A percentile compares a stretch with the other conserved stretches of the same genome.
Conservation (phyloP, 306 rosid species). For the Myrica gale region DNA sequence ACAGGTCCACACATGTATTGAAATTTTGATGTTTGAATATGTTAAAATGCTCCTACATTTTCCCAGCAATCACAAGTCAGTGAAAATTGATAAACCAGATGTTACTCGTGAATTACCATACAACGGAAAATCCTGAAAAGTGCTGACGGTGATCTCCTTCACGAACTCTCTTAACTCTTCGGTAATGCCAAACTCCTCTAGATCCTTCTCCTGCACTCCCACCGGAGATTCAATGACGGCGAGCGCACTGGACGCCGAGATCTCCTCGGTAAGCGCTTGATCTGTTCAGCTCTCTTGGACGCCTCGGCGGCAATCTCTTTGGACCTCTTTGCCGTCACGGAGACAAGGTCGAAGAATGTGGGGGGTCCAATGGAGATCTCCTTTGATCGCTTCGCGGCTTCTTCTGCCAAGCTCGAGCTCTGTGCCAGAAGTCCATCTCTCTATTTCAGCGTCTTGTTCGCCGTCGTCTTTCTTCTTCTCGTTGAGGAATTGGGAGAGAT, state of each 20-base stretch:
- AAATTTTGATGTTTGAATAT: too few relatives aligned
- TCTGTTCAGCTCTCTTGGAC: conserved; percentile 81
- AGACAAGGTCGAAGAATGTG: conserved; percentile 73
- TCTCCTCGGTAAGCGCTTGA: conserved; percentile 30
- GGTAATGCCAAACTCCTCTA: conserved; percentile 52
- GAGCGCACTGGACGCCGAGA: too few relatives aligned
- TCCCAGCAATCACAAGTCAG: neutral
- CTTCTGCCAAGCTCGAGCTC: conserved; percentile 87
- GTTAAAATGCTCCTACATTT: too few relatives aligned
- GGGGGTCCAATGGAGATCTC: conserved; percentile 42
- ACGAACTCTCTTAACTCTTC: conserved; percentile 83
- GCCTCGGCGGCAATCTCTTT: conserved; percentile 89
- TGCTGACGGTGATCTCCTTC: conserved; percentile 77
- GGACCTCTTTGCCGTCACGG: conserved; percentile 90
- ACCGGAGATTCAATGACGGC: too few relatives aligned
- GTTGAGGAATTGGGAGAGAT: too few relatives aligned
- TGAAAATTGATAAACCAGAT: neutral
- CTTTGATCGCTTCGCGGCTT: conserved; percentile 85
- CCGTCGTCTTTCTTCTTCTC: too few relatives aligned
- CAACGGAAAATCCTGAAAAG: conserved; percentile 78
- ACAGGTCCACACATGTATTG: too few relatives aligned
- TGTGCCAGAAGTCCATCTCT: conserved; percentile 45
- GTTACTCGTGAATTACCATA: conserved; percentile 44
- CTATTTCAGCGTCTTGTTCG: too few relatives aligned
- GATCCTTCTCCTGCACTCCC: too few relatives aligned